phyloP scores from a whole-genome alignment of 768 basidiomycete species.

The Boletus rufocinnamomeus region DNA sequence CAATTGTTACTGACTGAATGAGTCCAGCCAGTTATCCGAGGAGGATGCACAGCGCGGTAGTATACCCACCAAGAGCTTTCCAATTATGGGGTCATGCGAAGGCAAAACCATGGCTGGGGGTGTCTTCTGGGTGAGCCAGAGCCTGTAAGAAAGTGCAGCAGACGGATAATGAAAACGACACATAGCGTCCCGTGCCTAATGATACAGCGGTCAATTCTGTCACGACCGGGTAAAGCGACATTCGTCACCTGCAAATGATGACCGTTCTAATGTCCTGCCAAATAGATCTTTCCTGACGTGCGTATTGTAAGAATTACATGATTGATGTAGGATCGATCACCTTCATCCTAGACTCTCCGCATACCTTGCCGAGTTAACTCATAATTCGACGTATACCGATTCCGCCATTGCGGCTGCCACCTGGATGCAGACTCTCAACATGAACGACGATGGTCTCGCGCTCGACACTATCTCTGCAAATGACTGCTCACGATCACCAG shows the following conservation, averaged over 20 bases:
- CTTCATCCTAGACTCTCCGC: slow-evolving; percentile 44
- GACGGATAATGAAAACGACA: not conserved
- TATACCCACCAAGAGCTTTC: slow-evolving; percentile 44
- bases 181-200: slow-evolving; percentile 44
- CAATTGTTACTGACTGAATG: not conserved
- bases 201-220: slow-evolving; percentile 51
- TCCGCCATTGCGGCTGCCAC: slow-evolving; percentile 49
- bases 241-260: not conserved
- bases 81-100: slow-evolving; percentile 44
- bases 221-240: slow-evolving; percentile 44
- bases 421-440: slow-evolving; percentile 51
- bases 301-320: slow-evolving; percentile 6
- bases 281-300: slow-evolving; percentile 44
- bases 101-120: slow-evolving; percentile 54
- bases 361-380: slow-evolving; percentile 48
- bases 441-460: slow-evolving; percentile 43
- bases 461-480: slow-evolving; percentile 50
- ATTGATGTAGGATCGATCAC: not conserved
- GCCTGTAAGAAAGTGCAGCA: not conserved
- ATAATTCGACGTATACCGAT: slow-evolving; percentile 44
- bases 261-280: not conserved
- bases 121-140: slow-evolving; percentile 51
- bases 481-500: slow-evolving; percentile 49
- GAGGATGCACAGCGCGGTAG: slow-evolving; percentile 40
- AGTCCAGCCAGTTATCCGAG: slow-evolving; percentile 35